Base-by-base conservation (phyloP, 2,329 filamentous ascomycete genomes). In the Hymenoscyphus albidus region DNA sequence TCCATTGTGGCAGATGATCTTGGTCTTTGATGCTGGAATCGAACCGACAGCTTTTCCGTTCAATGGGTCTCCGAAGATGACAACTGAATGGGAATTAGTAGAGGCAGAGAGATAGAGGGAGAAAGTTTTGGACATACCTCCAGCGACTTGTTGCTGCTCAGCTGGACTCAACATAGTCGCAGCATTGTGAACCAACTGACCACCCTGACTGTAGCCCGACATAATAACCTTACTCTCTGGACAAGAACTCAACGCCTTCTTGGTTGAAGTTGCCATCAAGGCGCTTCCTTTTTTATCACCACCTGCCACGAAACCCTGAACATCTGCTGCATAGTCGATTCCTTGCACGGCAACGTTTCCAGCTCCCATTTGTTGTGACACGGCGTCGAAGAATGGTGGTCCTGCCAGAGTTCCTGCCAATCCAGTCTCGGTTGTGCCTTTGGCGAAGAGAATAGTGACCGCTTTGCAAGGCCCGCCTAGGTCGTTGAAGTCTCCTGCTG, bases 381-480 rank as follows among this genome's bases (percentile, higher is more conserved):
- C 79, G 27, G 27, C 78, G 57, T 78, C 73, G 65, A 82, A 81
- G 69, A 86, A 81, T 3, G 81, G 79, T 1, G 83, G 83, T 0
- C 84, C 83, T 2, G 80, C 77, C 3, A 79, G 64, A 39, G 71
- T 72, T 35, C 84, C 83, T 61, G 85, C 80, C 68, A 84, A 85
- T 54, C 82, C 82, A 0, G 68, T 51, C 73, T 85, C 82, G 5
- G 78, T 79, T 3, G 83, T 85, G 12, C 84, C 83, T 31, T 83
- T 79, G 22, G 83, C 84, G 68, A 83, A 86, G 68, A 86, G 80
- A 60, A 86, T 73, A 9, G 82, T 85, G 66, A 83, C 77, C 42
- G 75, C 69, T 44, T 78, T 79, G 74, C 81, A 82, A 51, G 64
- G 68, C 1, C 60, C 58, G 27, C 73, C 62, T 38, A 74, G 63